These are phyloP conservation scores for Dothistroma septosporum DNA, from an alignment of 2,329 filamentous ascomycete genomes.

Conservation along the genomic window DNA sequence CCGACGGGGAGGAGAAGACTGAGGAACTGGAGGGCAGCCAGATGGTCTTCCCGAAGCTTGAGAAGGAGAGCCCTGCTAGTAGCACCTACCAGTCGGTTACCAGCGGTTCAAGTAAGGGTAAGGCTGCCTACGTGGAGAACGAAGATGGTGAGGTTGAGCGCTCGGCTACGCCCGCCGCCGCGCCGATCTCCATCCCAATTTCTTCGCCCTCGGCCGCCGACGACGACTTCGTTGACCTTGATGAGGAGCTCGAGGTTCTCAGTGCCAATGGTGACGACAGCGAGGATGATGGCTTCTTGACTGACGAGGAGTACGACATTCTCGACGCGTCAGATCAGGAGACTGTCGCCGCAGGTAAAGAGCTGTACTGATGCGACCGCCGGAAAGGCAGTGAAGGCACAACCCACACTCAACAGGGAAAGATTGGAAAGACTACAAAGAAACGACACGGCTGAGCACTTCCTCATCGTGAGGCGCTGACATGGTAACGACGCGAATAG, in stretches of 20 bases:
- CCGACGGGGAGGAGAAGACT: slow-evolving; percentile 32
- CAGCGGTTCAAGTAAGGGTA: slow-evolving; percentile 36
- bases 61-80: slow-evolving; percentile 82
- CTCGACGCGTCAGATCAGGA: slow-evolving; percentile 93
- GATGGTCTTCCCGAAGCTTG: slow-evolving; percentile 96
- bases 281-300: slow-evolving; percentile 75
- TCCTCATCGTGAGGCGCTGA: background rate
- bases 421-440: slow-evolving; percentile 9
- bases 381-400: background rate
- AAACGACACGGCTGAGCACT: slow-evolving; percentile 1
- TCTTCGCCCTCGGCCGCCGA: slow-evolving; percentile 29
- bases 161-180: slow-evolving; percentile 28
- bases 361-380: background rate
- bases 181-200: slow-evolving; percentile 19
- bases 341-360: slow-evolving; percentile 30
- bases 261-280: slow-evolving; percentile 57
- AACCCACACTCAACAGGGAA: background rate
- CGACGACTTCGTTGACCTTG: slow-evolving; percentile 48
- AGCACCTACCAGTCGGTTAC: slow-evolving; percentile 67
- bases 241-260: slow-evolving; percentile 47
- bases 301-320: slow-evolving; percentile 97
- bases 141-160: slow-evolving; percentile 53
- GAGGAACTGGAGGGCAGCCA: slow-evolving; percentile 49
- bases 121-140: slow-evolving; percentile 55
- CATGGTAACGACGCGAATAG: slow-evolving; percentile 2